Evolutionary conservation across 768 basidiomycete species (phyloP), one percentile per base, ranked within the genome.

Genomic region (Guyanaporus albipodus): DNA sequence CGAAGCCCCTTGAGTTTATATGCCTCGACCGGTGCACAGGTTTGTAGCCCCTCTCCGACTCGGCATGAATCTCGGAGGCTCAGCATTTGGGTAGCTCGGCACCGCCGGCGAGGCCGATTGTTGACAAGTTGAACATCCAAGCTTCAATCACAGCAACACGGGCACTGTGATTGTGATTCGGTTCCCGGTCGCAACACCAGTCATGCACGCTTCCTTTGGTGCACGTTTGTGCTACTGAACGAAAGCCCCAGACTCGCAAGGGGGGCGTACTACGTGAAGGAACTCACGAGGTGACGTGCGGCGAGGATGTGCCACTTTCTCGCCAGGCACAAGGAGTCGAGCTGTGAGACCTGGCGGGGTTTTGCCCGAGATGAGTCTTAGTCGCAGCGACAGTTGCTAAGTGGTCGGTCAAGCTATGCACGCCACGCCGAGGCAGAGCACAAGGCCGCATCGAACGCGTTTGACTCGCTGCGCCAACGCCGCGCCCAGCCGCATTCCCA

Each of bases 1-100:
- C 12, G 29, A n/a, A 8, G n/a, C 18, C 18, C 23, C 36, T 34
- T 5, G 14, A 28, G 22, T 33, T 49, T 55, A 55, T 32, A 55
- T 50, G 12, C 23, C 31, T 22, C 8, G 18, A 9, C 15, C 28
- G 18, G 15, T 12, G 44, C 44, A 55, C 46, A 45, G 54, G 41
- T 36, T 46, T 43, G 22, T 8, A 9, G 2, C 10, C n/a, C 23
- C 27, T 32, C 27, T 10, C 40, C 23, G 22, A 9, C 17, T 2
- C 4, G 9, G 8, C 6, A 0, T 21, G 37, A 28, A 23, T 26
- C 29, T 33, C 48, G 21, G 21, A 22, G 45, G 45, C 33, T 35
- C 29, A 19, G 31, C 7, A 31, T 26, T 39, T 23, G 14, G 44
- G n/a, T 26, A n/a, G 11, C 37, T 24, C 35, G 15, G 41, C 34